Base-by-base conservation (phyloP, 2,329 filamentous ascomycete species). In the Sclerotiophoma versabilis region DNA sequence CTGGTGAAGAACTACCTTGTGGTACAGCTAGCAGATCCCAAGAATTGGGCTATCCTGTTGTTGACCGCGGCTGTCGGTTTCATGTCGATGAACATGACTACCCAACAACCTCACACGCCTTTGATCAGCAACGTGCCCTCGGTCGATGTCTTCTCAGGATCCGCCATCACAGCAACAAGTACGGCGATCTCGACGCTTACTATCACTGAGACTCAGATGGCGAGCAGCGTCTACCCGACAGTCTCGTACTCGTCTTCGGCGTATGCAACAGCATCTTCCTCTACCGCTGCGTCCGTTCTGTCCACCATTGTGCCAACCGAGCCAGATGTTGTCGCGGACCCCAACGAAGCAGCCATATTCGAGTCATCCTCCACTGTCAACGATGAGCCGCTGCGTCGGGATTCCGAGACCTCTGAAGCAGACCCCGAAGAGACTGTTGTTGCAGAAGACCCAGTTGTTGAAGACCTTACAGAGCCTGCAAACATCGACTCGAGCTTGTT, bases 1-100 rank as follows among this genome's bases (percentile, higher is more conserved):
- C 72, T 86, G 12, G 56, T 85, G 37, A 74, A 77, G 54, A 85
- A 84, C 63, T 86, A 84, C 60, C 52, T 85, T 15, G 73, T 78
- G 20, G 71, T 84, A 1, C 70, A 85, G 17, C 75, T 81, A 2
- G 76, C 77, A 37, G 84, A 87, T 59, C 76, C 76, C 38, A 77
- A 80, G 30, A 87, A 86, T 62, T 70, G 84, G 10, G 72, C 77
- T 15, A 79, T 85, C 27, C 69, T 77, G 8, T 54, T 81, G 4
- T 71, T 86, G 3, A 75, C 75, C 36, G 51, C 76, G 12, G 54
- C 81, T 5, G 74, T 82, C 4, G 56, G 79, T 1, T 75, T 79
- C 55, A 68, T 82, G 22, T 52, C 66, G 17, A 66, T 66, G 60
- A 68, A 66, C 45, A 64, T 67, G 44, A 48, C 54, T 29, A 53